phyloP scores from a whole-genome alignment of 164 flowering plant genomes.

The Cinnamomum micranthum region DNA sequence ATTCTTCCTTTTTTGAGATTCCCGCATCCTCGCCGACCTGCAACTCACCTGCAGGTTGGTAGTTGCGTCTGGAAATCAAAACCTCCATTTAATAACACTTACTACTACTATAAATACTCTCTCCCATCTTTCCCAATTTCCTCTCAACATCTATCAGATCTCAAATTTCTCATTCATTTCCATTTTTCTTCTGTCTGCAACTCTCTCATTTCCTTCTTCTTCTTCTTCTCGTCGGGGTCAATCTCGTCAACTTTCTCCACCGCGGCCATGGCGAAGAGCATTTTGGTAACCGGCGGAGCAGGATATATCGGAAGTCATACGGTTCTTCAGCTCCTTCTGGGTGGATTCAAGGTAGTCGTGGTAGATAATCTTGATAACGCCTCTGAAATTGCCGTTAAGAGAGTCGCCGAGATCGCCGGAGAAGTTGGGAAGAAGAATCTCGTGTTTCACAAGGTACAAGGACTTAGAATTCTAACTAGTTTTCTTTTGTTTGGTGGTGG shows the following conservation, averaged over 20 bases:
- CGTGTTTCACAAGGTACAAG: slow-evolving; percentile 58
- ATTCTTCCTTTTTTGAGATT: too few relatives aligned
- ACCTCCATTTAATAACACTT: not conserved
- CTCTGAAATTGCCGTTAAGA: slow-evolving; percentile 48
- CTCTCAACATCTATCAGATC: not conserved
- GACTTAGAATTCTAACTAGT: not conserved
- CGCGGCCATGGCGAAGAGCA: slow-evolving; percentile 27
- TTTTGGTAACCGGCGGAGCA: slow-evolving; percentile 93
- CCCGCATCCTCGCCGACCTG: not conserved
- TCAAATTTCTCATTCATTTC: not conserved
- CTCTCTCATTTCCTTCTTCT: not conserved
- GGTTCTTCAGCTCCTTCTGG: slow-evolving; percentile 69
- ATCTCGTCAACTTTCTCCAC: not conserved
- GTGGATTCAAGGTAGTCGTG: slow-evolving; percentile 64
- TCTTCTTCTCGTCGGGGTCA: too few relatives aligned
- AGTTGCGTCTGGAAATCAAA: not conserved
- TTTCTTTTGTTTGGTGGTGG: too few relatives aligned
- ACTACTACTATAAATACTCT: not conserved
- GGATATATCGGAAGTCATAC: slow-evolving; percentile 97
- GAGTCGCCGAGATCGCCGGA: slow-evolving; percentile 71
- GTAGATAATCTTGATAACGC: slow-evolving; percentile 86
- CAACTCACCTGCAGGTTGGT: not conserved
- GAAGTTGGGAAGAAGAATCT: slow-evolving; percentile 61
- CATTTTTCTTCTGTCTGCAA: not conserved
- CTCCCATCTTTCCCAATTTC: too few relatives aligned